phyloP scores from a whole-genome alignment of 345 rosid species.

The Ricinus communis region DNA sequence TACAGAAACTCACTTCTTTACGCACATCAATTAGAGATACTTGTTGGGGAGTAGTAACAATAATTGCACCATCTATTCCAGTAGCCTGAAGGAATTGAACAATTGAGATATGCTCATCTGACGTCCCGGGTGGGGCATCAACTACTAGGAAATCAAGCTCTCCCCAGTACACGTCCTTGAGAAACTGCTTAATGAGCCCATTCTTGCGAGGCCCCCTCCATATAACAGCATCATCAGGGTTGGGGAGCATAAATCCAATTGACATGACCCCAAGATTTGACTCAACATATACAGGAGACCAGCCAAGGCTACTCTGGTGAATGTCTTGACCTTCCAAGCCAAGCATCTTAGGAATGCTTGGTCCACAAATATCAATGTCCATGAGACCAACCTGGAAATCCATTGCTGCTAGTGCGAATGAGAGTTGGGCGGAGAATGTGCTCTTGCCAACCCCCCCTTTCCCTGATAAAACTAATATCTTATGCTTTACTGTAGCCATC shows the following conservation, averaged over 20 bases:
- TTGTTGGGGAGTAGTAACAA: conserved; percentile 91
- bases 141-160: conserved; percentile 88
- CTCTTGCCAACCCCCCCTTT: conserved; percentile 99
- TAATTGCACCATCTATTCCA: conserved; percentile 89
- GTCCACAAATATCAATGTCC: conserved; percentile 92
- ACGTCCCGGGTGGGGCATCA: conserved; percentile 97
- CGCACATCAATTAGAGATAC: conserved; percentile 92
- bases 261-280: conserved; percentile 98
- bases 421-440: conserved; percentile 89
- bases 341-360: conserved; percentile 97
- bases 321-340: conserved; percentile 93
- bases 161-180: conserved; percentile 92
- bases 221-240: conserved; percentile 91
- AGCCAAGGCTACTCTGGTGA: conserved; percentile 96
- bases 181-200: conserved; percentile 85
- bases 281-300: conserved; percentile 96
- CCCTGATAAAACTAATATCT: conserved; percentile 83
- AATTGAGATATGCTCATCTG: conserved; percentile 92
- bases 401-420: conserved; percentile 81
- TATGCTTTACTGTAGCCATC: conserved; percentile 93
- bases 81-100: conserved; percentile 84
- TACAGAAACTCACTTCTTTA: conserved; percentile 91
- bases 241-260: conserved; percentile 92
- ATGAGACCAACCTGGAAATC: conserved; percentile 88
- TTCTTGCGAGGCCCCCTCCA: conserved; percentile 98